Base-by-base conservation (phyloP, 441 rosid species). In the Dalechampia spathulata region DNA sequence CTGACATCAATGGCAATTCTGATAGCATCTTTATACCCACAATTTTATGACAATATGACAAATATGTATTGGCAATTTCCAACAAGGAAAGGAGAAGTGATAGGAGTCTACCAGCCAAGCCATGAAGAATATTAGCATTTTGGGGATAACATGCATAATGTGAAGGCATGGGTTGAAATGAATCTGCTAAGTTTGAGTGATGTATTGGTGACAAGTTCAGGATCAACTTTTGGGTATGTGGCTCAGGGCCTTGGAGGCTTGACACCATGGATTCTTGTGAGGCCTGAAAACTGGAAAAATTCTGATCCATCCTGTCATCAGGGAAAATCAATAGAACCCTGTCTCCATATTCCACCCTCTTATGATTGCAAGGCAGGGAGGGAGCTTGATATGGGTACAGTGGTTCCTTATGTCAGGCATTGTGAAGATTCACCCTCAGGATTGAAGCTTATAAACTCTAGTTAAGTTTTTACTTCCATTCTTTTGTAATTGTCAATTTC, bases 91-190 rank as follows among this genome's bases (percentile, higher is more conserved):
- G 71, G 67, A n/a, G 75, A 61, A 17, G 46, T 21, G 19, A 27
- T 71, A 8, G 34, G 43, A 19, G 64, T 71, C 20, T 54, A 48
- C 58, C 75, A 71, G 55, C 61, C 71, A 7, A 71, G 68, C 48
- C 65, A 61, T 15, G 67, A 61, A 28, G 64, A 17, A 20, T 11
- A 27, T 25, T 71, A 71, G 25, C 57, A 43, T 1, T 58, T 61
- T 4, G 48, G 53, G 12, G 47, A 62, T 7, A 62, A 62, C 6
- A 12, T 37, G 48, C 75, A 71, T 48, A 66, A 71, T 54, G 22
- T 66, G 55, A 62, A 66, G 52, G 75, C 75, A 21, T 71, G 75
- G 75, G 65, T 45, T 6, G 71, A 71, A 37, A 71, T 71, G 7
- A 22, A 66, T 58, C 65, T 71, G 2, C 32, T 71, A 6, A 71